Percentiles rank a stretch among this genome's conserved stretches.
Evolutionary conservation across 495 filamentous ascomycete genomes (phyloP).

Genomic region (Hyaloscypha finlandica): DNA sequence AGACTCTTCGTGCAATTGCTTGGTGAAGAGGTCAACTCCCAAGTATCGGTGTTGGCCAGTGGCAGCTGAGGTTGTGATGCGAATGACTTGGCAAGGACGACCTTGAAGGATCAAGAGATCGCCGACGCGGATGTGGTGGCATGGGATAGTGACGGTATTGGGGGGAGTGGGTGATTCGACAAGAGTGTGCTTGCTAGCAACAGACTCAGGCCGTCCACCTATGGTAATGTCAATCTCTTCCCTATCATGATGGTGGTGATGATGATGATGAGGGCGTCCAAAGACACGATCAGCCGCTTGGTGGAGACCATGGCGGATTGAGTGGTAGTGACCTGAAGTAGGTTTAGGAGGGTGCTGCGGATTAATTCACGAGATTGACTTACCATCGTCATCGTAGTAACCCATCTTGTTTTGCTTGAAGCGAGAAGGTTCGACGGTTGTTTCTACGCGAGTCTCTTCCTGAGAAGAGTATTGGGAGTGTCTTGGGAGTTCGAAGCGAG

Average conservation of each 20-base stretch:
- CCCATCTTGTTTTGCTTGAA: conserved; percentile 71
- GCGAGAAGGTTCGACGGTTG: conserved; percentile 52
- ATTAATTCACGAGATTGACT: conserved; percentile 33
- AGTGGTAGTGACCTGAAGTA: conserved; percentile 80
- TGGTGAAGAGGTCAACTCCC: conserved; percentile 99
- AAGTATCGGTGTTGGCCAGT: conserved; percentile 99
- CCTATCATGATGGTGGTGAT: conserved; percentile 45
- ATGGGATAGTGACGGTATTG: conserved; percentile 96
- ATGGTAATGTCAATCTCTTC: conserved; percentile 55
- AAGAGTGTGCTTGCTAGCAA: conserved; percentile 22
- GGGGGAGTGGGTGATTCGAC: conserved; percentile 41
- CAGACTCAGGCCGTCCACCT: conserved; percentile 23
- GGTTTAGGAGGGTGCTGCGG: conserved; percentile 29
- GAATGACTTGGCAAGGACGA: conserved; percentile 99
- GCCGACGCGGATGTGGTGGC: conserved; percentile 98
- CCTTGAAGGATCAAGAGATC: conserved; percentile 99
- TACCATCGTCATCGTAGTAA: conserved; percentile 95
- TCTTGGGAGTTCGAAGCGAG: conserved; percentile 37
- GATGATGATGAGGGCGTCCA: conserved; percentile 54
- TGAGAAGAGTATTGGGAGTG: conserved; percentile 8
- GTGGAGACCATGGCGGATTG: conserved; percentile 84
- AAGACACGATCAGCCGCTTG: conserved; percentile 63
- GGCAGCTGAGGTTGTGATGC: conserved; percentile 96
- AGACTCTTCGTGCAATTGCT: conserved; percentile 98
- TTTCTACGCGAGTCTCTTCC: conserved; percentile 36